phyloP scores from a whole-genome alignment of 345 rosid species.

The Rhizophora apiculata region DNA sequence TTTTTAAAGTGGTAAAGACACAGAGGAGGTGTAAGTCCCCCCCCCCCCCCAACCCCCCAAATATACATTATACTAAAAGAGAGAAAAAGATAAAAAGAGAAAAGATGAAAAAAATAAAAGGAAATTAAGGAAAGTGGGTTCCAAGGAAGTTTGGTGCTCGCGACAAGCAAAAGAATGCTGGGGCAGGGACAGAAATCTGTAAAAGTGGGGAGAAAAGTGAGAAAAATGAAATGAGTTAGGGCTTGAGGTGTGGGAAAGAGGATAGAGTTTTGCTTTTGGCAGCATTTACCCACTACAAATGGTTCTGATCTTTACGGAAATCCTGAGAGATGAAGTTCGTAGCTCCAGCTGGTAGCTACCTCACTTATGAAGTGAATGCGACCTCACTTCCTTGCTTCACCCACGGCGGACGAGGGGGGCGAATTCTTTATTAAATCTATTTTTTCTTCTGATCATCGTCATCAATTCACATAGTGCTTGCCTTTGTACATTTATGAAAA shows the following conservation, averaged over 20 bases:
- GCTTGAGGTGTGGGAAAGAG: constrained; percentile 14
- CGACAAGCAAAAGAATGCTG: constrained; percentile 41
- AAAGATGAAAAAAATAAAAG: constrained; percentile 5
- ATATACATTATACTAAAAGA: background rate
- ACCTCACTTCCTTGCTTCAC: constrained; percentile 25
- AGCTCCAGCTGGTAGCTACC: background rate
- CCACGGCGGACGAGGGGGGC: constrained; percentile 47
- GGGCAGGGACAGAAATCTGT: constrained; percentile 30
- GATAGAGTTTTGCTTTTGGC: constrained; percentile 15
- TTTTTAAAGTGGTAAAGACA: background rate
- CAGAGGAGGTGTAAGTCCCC: background rate
- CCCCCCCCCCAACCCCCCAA: background rate
- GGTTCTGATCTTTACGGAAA: background rate
- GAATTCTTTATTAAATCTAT: background rate
- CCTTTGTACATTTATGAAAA: background rate
- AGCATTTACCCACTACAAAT: background rate
- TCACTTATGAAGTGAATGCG: constrained; percentile 27
- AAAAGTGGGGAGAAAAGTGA: background rate
- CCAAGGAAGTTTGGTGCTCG: constrained; percentile 31
- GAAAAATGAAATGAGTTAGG: constrained; percentile 25
- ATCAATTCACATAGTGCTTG: background rate
- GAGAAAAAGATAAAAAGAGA: background rate
- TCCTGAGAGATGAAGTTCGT: background rate
- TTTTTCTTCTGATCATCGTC: background rate
- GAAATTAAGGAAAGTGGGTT: background rate